A percentile compares a stretch with the other conserved stretches of the same genome.
Evolutionary conservation across 768 basidiomycete genomes (phyloP).

Genomic region (Guyanaporus albipodus): DNA sequence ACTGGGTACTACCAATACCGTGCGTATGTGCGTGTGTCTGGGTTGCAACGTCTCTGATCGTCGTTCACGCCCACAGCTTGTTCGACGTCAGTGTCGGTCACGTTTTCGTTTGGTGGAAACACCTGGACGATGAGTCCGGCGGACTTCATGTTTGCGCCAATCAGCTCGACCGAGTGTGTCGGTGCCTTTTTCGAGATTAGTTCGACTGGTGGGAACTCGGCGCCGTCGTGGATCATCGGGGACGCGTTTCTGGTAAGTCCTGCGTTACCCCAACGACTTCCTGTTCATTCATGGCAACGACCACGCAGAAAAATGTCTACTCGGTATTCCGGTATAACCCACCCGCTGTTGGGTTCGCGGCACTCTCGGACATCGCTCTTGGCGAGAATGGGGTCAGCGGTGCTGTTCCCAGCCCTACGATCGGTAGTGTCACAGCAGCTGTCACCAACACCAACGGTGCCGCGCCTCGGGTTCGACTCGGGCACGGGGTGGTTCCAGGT

Average conservation of each 20-base stretch:
- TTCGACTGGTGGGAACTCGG: slow-evolving; percentile 43
- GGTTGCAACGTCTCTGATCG: no score
- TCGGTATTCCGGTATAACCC: slow-evolving; percentile 48
- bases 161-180: slow-evolving; percentile 53
- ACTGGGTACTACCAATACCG: slow-evolving; percentile 49
- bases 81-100: no score
- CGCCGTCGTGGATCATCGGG: slow-evolving; percentile 83
- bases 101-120: slow-evolving; percentile 44
- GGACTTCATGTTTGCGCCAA: slow-evolving; percentile 48
- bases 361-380: slow-evolving; percentile 32
- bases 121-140: slow-evolving; percentile 43
- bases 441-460: slow-evolving; percentile 12
- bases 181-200: slow-evolving; percentile 84
- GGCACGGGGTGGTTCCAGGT: neutral
- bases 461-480: neutral
- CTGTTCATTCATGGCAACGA: neutral
- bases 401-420: slow-evolving; percentile 18
- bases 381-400: slow-evolving; percentile 24
- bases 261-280: neutral
- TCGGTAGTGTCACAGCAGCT: slow-evolving; percentile 18
- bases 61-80: no score
- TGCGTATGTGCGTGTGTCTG: no score
- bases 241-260: slow-evolving; percentile 68
- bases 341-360: slow-evolving; percentile 49
- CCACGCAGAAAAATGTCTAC: slow-evolving; percentile 51